Evolutionary conservation across 2,329 filamentous ascomycete genomes (phyloP).

Genomic region (Beauveria caledonica): DNA sequence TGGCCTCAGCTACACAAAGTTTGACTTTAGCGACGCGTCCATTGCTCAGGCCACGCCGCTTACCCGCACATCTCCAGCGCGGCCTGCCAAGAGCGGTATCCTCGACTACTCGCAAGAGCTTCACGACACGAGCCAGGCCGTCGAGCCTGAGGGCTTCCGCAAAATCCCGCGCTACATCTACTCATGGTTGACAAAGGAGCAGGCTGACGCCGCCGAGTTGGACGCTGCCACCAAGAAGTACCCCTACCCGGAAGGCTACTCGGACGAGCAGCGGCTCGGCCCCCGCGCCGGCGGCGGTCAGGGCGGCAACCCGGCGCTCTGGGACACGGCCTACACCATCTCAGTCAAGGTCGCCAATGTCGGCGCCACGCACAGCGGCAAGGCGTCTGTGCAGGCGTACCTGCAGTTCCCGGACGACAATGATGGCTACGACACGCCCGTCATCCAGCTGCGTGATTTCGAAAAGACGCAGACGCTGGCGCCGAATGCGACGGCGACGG

Average conservation of each 20-base stretch:
- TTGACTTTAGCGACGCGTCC: slow-evolving; percentile 47
- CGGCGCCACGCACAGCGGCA: slow-evolving; percentile 34
- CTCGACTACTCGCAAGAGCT: slow-evolving; percentile 41
- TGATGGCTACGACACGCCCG: slow-evolving; percentile 50
- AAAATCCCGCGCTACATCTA: slow-evolving; percentile 61
- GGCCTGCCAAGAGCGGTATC: slow-evolving; percentile 29
- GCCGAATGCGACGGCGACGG: slow-evolving; percentile 41
- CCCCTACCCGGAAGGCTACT: slow-evolving; percentile 59
- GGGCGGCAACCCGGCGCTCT: slow-evolving; percentile 61
- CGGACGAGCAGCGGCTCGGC: slow-evolving; percentile 33
- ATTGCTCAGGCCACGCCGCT: slow-evolving; percentile 40
- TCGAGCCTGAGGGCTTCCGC: slow-evolving; percentile 52
- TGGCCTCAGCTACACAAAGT: slow-evolving; percentile 74
- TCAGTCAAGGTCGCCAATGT: slow-evolving; percentile 44
- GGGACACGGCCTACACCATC: slow-evolving; percentile 37
- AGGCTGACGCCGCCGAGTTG: slow-evolving; percentile 33
- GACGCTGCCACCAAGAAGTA: slow-evolving; percentile 34
- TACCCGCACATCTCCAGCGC: slow-evolving; percentile 24
- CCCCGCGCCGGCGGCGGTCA: slow-evolving; percentile 59
- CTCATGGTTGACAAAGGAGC: slow-evolving; percentile 47
- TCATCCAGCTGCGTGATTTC: slow-evolving; percentile 62
- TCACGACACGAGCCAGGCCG: slow-evolving; percentile 44
- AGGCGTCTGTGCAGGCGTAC: slow-evolving; percentile 39
- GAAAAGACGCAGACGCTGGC: slow-evolving; percentile 53
- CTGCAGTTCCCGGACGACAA: slow-evolving; percentile 31